A percentile compares a stretch with the other conserved stretches of the same genome.
Conservation (phyloP, 1,139 yeast species). For the Geotrichum histeridarum region DNA sequence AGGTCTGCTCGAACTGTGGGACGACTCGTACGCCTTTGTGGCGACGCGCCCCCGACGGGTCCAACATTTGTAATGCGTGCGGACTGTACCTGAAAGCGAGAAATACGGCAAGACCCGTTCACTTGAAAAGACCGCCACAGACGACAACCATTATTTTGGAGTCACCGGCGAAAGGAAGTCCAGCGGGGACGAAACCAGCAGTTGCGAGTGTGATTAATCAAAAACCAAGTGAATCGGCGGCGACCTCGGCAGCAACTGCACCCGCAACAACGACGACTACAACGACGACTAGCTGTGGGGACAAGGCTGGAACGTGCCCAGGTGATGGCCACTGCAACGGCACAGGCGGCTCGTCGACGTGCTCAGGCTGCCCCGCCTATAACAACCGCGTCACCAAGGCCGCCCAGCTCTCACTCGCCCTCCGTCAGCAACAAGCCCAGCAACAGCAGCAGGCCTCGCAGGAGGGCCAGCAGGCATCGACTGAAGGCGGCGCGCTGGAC, state of each 20-base stretch:
- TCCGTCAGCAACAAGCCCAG: slow-evolving; percentile 6
- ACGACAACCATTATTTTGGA: slow-evolving; percentile 16
- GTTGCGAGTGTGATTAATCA: no score
- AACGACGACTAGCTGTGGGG: neutral
- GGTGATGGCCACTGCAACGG: slow-evolving; percentile 87
- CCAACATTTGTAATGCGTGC: slow-evolving; percentile 67
- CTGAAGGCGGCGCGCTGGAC: neutral
- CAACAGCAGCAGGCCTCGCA: neutral
- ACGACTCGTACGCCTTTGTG: slow-evolving; percentile 66
- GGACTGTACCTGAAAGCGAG: slow-evolving; percentile 48
- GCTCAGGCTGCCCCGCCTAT: slow-evolving; percentile 78
- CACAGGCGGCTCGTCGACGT: slow-evolving; percentile 76
- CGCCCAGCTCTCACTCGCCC: slow-evolving; percentile 21
- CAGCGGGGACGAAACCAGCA: neutral
- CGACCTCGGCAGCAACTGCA: neutral
- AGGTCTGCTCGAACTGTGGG: slow-evolving; percentile 60
- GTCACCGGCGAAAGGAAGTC: neutral
- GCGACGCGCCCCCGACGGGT: slow-evolving; percentile 65
- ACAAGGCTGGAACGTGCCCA: slow-evolving; percentile 55
- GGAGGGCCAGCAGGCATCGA: neutral
- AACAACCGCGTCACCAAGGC: slow-evolving; percentile 54
- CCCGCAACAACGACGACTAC: neutral
- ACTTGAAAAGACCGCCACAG: slow-evolving; percentile 59
- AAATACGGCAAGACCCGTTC: slow-evolving; percentile 47
- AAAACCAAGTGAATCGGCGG: neutral